Percentiles rank a stretch among this genome's conserved stretches.
phyloP scores from a whole-genome alignment of 352 stramenopile genomes.

The Aphanomyces astaci region DNA sequence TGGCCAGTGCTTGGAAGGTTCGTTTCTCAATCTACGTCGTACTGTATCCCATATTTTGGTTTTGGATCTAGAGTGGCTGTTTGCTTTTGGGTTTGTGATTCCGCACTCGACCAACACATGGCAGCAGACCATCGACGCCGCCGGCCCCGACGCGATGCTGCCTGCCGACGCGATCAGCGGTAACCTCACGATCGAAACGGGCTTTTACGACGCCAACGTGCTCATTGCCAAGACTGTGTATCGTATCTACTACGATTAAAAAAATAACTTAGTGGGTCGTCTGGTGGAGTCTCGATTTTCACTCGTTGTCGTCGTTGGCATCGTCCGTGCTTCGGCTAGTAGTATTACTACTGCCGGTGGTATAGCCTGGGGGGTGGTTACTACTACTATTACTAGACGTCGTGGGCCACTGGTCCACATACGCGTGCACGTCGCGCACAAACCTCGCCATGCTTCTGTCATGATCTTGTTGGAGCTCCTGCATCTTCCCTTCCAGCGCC shows the following conservation, averaged over 20 bases:
- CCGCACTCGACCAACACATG: conserved; percentile 91
- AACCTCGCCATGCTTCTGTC: not conserved
- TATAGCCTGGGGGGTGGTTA: no score
- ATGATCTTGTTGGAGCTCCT: not conserved
- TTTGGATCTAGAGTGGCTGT: conserved; percentile 83
- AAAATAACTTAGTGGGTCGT: no score
- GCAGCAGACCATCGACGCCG: conserved; percentile 92
- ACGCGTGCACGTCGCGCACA: not conserved
- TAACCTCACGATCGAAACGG: conserved; percentile 92
- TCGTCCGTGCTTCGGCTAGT: no score
- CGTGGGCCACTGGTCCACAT: not conserved
- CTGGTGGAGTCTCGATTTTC: not conserved
- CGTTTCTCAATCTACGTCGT: not conserved
- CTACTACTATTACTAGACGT: not conserved
- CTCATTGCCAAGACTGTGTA: conserved; percentile 88
- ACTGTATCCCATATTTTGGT: not conserved
- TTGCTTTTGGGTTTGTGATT: conserved; percentile 94
- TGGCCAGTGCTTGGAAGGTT: conserved; percentile 87
- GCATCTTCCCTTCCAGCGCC: not conserved
- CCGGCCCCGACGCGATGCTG: conserved; percentile 83
- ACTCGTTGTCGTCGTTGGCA: not conserved
- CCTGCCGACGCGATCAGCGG: conserved; percentile 77
- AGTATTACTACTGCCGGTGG: no score
- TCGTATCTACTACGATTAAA: conserved; percentile 87
- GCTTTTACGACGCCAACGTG: conserved; percentile 89